These are phyloP conservation scores for Echeveria elegans DNA, from an alignment of 164 flowering plant genomes.

Conservation along the genomic window DNA sequence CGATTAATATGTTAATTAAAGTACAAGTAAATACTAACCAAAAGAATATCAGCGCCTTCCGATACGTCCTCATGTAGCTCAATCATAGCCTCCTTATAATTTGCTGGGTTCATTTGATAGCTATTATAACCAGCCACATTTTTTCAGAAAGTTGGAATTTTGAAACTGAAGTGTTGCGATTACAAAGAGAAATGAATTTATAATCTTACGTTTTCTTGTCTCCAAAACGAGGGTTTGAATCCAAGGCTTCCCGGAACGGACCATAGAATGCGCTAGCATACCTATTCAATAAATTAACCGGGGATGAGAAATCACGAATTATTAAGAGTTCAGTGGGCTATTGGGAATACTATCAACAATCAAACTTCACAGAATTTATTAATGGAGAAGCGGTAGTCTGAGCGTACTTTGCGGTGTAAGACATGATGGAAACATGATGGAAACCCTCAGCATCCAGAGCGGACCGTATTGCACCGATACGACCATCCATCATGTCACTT, in stretches of 20 bases:
- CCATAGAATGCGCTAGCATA: constrained; percentile 97
- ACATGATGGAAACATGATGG: constrained; percentile 90
- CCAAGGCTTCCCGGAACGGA: constrained; percentile 90
- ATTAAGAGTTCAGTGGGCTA: background rate
- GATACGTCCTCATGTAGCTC: constrained; percentile 73
- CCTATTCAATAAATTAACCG: constrained; percentile 30
- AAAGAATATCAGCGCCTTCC: constrained; percentile 95
- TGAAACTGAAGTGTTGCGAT: background rate
- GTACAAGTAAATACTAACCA: constrained; percentile 46
- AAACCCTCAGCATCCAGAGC: constrained; percentile 93
- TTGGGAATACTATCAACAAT: background rate
- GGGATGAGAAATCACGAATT: background rate
- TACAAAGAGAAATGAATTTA: background rate
- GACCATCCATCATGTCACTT: constrained; percentile 99
- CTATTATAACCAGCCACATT: constrained; percentile 34
- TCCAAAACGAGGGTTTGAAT: constrained; percentile 97
- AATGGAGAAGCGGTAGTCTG: background rate
- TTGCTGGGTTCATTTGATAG: constrained; percentile 98
- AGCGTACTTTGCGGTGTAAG: constrained; percentile 89
- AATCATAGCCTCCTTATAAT: constrained; percentile 79
- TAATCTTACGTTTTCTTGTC: constrained; percentile 92
- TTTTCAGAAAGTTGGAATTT: constrained; percentile 12
- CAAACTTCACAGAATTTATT: background rate
- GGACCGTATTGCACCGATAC: constrained; percentile 82
- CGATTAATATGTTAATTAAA: background rate